phyloP scores from a whole-genome alignment of 805 yeast species.

The Phaffomyces opuntiae region DNA sequence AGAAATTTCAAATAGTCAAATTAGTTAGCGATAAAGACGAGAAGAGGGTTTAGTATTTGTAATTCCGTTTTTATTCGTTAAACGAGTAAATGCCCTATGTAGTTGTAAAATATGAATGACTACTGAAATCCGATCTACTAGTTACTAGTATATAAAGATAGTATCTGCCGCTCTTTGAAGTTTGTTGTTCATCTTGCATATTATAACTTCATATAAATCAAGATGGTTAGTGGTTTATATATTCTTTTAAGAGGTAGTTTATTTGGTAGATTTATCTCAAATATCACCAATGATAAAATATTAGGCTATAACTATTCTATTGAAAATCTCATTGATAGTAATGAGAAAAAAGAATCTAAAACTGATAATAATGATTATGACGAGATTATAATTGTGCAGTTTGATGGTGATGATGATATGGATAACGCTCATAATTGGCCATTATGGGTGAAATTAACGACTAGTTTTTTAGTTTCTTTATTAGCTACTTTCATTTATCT shows the following conservation, averaged over 20 bases:
- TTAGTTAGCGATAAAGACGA: too few species aligned
- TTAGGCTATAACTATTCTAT: not conserved
- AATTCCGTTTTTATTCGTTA: too few species aligned
- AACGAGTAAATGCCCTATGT: too few species aligned
- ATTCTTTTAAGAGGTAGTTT: constrained; percentile 2
- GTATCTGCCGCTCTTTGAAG: too few species aligned
- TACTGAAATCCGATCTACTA: too few species aligned
- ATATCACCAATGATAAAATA: not conserved
- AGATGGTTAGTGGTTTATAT: not conserved
- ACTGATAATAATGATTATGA: not conserved
- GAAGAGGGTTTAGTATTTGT: too few species aligned
- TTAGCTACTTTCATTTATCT: constrained; percentile 46
- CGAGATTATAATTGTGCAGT: not conserved
- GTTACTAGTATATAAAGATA: too few species aligned
- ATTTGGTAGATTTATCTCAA: not conserved
- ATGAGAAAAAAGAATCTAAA: not conserved
- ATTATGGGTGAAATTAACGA: constrained; percentile 28
- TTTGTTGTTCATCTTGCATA: too few species aligned
- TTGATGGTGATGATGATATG: constrained; percentile 32
- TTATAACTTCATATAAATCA: not conserved
- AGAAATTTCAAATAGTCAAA: too few species aligned
- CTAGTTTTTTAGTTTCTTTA: constrained; percentile 35
- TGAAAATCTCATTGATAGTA: not conserved
- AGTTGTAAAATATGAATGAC: too few species aligned
- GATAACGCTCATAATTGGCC: constrained; percentile 57